Conservation (phyloP, 306 rosid genomes). For the Cicer chorassanicum region DNA sequence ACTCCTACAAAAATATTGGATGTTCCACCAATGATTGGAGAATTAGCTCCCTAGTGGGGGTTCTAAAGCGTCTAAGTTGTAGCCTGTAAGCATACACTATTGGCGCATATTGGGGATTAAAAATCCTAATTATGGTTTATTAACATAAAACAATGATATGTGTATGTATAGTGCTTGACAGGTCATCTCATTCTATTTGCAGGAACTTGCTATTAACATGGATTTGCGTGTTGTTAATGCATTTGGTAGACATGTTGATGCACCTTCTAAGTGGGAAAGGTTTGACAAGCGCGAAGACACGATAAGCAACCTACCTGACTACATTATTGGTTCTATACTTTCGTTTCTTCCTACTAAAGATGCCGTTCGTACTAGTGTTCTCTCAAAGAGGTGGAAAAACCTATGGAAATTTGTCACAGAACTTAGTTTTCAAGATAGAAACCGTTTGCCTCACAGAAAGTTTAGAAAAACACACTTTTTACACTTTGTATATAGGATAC, state of each 20-base stretch:
- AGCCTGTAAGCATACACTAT: too few species aligned
- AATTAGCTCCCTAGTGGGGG: too few species aligned
- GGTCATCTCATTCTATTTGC: background rate
- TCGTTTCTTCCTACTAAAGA: slow-evolving; percentile 31
- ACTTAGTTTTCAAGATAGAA: background rate
- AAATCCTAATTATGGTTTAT: too few species aligned
- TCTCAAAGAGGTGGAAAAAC: slow-evolving; percentile 37
- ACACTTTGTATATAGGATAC: background rate
- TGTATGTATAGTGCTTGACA: background rate
- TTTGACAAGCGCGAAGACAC: background rate
- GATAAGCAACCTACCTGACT: slow-evolving; percentile 29
- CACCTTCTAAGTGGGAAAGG: background rate
- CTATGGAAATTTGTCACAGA: slow-evolving; percentile 21
- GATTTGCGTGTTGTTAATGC: background rate
- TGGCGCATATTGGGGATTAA: too few species aligned
- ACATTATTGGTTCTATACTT: slow-evolving; percentile 18
- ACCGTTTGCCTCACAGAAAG: too few species aligned
- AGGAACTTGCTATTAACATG: slow-evolving; percentile 20
- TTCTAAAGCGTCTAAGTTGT: too few species aligned
- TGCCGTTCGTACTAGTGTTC: slow-evolving; percentile 32
- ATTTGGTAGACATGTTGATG: too few species aligned
- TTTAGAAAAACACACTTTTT: background rate
- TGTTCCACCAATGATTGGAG: too few species aligned
- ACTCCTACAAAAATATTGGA: too few species aligned
- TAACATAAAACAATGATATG: background rate